These are phyloP conservation scores for Cydonia oblonga DNA, from an alignment of 331 rosid genomes.

Conservation along the genomic window DNA sequence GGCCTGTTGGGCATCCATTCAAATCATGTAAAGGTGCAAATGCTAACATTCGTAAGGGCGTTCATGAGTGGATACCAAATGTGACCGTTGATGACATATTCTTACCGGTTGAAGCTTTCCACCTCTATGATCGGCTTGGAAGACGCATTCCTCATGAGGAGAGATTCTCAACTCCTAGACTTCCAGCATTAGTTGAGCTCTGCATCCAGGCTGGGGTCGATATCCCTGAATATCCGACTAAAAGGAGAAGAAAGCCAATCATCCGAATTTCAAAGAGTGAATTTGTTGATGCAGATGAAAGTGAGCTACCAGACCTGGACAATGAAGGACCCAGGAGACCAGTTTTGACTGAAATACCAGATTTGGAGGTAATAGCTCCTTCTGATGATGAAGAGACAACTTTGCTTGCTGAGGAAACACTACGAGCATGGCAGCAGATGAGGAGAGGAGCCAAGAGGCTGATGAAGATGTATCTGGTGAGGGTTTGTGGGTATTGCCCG, in stretches of 20 bases:
- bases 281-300: constrained; percentile 82
- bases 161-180: constrained; percentile 67
- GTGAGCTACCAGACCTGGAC: constrained; percentile 63
- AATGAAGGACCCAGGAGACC: constrained; percentile 34
- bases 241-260: constrained; percentile 84
- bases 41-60: constrained; percentile 47
- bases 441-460: constrained; percentile 64
- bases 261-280: constrained; percentile 71
- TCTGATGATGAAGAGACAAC: constrained; percentile 29
- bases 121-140: constrained; percentile 74
- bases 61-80: constrained; percentile 63
- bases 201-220: constrained; percentile 94
- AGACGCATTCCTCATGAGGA: constrained; percentile 59
- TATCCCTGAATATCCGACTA: constrained; percentile 53
- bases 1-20: constrained; percentile 91
- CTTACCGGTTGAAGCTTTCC: constrained; percentile 69
- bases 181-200: constrained; percentile 84
- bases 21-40: constrained; percentile 68
- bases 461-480: constrained; percentile 67
- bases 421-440: constrained; percentile 74
- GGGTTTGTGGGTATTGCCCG: constrained; percentile 97
- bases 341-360: constrained; percentile 50
- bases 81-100: constrained; percentile 70
- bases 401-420: constrained; percentile 63
- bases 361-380: constrained; percentile 45